Conservation (phyloP, 108 stramenopile genomes). For the Pseudonitzschia multiseries region DNA sequence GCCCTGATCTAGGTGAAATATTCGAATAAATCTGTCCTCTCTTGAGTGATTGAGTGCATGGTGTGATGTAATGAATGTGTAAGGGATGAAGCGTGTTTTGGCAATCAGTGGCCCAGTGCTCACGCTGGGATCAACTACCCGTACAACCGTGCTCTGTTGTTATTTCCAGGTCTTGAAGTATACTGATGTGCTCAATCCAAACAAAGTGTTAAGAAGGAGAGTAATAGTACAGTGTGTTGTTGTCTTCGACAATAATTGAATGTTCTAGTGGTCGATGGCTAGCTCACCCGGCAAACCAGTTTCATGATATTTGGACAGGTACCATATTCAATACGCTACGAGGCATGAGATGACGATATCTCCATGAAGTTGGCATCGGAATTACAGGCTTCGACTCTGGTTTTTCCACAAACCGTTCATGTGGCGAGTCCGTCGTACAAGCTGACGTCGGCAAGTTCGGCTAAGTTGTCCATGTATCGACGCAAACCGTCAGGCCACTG, state of each 20-base stretch:
- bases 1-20: neutral
- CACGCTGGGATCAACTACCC: neutral
- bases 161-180: neutral
- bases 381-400: neutral
- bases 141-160: neutral
- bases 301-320: neutral
- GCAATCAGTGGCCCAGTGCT: neutral
- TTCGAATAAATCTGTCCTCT: neutral
- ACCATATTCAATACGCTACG: neutral
- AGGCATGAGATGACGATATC: too few relatives aligned
- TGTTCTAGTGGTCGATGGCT: neutral
- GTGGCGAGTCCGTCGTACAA: slow-evolving; percentile 88
- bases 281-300: neutral
- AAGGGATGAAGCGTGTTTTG: neutral
- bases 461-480: slow-evolving; percentile 88
- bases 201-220: neutral
- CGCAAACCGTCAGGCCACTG: slow-evolving; percentile 82
- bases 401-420: neutral
- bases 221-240: neutral
- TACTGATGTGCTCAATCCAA: neutral
- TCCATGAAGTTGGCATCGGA: too few relatives aligned
- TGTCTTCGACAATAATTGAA: neutral
- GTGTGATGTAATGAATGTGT: neutral
- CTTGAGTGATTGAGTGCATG: neutral
- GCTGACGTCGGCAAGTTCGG: slow-evolving; percentile 82